phyloP scores from a whole-genome alignment of 225 moss, liverwort and hornwort genomes.

The Climacium dendroides region DNA sequence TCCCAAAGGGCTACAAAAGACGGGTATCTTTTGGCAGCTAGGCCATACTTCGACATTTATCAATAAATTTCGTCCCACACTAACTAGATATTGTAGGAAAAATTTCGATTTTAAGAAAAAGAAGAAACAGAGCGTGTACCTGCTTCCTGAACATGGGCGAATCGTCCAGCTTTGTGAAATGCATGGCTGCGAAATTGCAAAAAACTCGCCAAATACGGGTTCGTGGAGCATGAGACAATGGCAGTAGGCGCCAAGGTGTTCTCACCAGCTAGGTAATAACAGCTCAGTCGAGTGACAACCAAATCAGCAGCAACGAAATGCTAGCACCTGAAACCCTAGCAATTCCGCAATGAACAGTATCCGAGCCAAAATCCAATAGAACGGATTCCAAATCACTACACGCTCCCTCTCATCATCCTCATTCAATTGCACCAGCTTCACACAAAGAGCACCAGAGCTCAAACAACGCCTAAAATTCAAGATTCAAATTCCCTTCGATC shows the following conservation, averaged over 20 bases:
- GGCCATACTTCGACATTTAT: neutral
- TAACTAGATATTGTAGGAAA: neutral
- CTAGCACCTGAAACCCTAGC: conserved; percentile 12
- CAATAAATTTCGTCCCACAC: neutral
- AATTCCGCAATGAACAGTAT: neutral
- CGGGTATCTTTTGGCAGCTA: neutral
- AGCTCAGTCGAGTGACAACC: neutral
- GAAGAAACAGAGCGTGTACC: conserved; percentile 8
- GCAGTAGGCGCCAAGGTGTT: neutral
- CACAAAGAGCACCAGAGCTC: neutral
- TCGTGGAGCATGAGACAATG: conserved; percentile 38
- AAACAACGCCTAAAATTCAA: neutral
- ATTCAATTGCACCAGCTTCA: neutral
- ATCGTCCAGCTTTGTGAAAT: conserved; percentile 96
- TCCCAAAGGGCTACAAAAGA: neutral
- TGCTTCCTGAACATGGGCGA: conserved; percentile 99
- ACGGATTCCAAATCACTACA: neutral
- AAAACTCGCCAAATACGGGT: neutral
- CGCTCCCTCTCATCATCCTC: neutral
- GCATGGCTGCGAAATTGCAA: conserved; percentile 59
- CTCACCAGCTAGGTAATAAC: neutral
- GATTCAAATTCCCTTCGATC: neutral
- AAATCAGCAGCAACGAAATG: neutral
- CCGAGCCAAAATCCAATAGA: neutral
- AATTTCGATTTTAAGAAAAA: neutral